phyloP scores from a whole-genome alignment of 768 basidiomycete genomes.

The Floccularia luteovirens region DNA sequence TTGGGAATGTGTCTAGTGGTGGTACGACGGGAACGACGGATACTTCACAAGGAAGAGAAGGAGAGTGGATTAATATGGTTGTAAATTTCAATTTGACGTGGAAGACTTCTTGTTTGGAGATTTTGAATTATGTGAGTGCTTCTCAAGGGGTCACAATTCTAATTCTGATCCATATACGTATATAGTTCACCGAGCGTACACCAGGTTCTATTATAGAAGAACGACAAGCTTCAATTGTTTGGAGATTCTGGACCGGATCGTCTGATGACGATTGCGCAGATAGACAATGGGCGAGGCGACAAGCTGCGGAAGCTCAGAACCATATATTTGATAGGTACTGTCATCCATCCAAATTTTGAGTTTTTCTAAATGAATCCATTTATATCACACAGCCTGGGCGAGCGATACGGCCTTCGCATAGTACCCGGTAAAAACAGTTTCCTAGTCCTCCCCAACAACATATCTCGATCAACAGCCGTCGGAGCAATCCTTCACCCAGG shows the following conservation, averaged over 20 bases:
- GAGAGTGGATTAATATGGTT: conserved; percentile 76
- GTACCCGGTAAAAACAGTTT: conserved; percentile 76
- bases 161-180: conserved; percentile 1
- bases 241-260: conserved; percentile 74
- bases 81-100: conserved; percentile 71
- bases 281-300: conserved; percentile 75
- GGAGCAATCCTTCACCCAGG: conserved; percentile 72
- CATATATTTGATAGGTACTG: conserved; percentile 80
- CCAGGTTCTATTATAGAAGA: conserved; percentile 83
- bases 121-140: conserved; percentile 68
- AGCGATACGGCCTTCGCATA: conserved; percentile 76
- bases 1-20: no score
- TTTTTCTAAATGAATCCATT: neutral
- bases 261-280: conserved; percentile 41
- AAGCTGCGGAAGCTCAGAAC: conserved; percentile 88
- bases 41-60: no score
- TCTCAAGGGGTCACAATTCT: conserved; percentile 2
- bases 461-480: conserved; percentile 78
- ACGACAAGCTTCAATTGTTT: conserved; percentile 74
- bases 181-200: conserved; percentile 84
- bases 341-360: neutral
- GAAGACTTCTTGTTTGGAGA: conserved; percentile 78
- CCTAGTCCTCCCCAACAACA: conserved; percentile 76
- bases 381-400: conserved; percentile 48
- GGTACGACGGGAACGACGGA: no score